Percentiles rank a stretch among this genome's conserved stretches.
These are phyloP conservation scores for Candida ascalaphidarum DNA, from an alignment of 805 yeast species.

Conservation along the genomic window DNA sequence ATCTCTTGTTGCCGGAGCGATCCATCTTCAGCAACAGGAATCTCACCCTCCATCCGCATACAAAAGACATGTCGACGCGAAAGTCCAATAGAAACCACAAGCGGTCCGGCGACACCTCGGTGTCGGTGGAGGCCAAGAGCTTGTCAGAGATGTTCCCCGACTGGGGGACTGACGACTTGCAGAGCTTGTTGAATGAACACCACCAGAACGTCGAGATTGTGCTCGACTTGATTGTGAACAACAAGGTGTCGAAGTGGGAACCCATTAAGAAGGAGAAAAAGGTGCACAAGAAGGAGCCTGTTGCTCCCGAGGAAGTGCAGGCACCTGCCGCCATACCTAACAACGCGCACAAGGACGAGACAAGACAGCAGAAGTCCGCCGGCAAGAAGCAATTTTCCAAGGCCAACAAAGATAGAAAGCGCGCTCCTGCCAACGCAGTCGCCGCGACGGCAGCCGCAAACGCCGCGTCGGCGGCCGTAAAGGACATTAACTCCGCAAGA, in stretches of 20 bases:
- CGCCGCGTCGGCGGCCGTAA: constrained; percentile 8
- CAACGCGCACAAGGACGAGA: constrained; percentile 3
- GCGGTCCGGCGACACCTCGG: constrained; percentile 10
- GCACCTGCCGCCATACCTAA: constrained; percentile 2
- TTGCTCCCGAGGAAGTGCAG: constrained; percentile 1
- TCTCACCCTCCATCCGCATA: constrained; percentile 15
- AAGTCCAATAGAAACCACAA: constrained; percentile 36
- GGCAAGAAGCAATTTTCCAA: neutral
- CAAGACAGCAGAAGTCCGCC: constrained; percentile 7
- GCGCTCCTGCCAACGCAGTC: constrained; percentile 7
- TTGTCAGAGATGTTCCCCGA: constrained; percentile 87
- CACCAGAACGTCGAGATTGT: constrained; percentile 67
- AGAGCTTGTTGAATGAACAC: constrained; percentile 66
- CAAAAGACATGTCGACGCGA: too few relatives aligned
- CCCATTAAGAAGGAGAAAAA: constrained; percentile 71
- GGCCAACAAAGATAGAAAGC: too few relatives aligned
- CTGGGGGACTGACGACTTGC: constrained; percentile 84
- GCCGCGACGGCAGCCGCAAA: constrained; percentile 9
- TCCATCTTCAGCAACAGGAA: too few relatives aligned
- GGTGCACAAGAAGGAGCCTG: constrained; percentile 28
- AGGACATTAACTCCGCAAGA: constrained; percentile 6
- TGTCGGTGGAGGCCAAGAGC: constrained; percentile 34
- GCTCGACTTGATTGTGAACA: constrained; percentile 81
- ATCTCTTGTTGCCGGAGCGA: too few relatives aligned
- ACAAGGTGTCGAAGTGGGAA: constrained; percentile 90